Conservation (phyloP, 495 filamentous ascomycete species). For the Daldinia loculata region DNA sequence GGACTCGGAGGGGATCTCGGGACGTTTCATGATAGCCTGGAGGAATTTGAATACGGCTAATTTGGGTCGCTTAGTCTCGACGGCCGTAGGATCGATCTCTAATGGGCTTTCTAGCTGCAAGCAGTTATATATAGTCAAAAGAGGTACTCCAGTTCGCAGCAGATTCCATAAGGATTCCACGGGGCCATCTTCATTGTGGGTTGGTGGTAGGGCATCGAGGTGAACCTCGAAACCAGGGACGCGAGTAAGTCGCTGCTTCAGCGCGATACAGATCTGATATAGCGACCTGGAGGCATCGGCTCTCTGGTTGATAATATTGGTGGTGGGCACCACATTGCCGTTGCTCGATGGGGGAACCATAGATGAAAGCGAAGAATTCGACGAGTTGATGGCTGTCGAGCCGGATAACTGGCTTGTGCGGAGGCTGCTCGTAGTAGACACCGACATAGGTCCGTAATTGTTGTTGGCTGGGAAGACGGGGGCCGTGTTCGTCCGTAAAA, state of each 20-base stretch:
- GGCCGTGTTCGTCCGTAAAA: slow-evolving; percentile 62
- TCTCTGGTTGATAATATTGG: slow-evolving; percentile 93
- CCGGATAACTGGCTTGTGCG: slow-evolving; percentile 64
- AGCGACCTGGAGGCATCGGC: slow-evolving; percentile 88
- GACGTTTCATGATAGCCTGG: slow-evolving; percentile 65
- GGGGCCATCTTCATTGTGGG: slow-evolving; percentile 73
- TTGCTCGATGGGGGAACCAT: slow-evolving; percentile 56
- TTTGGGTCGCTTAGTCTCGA: slow-evolving; percentile 72
- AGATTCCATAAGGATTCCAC: slow-evolving; percentile 92
- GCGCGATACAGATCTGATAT: slow-evolving; percentile 90
- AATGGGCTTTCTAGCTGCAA: slow-evolving; percentile 72
- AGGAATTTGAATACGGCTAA: slow-evolving; percentile 65
- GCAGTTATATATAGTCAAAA: slow-evolving; percentile 89
- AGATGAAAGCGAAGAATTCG: slow-evolving; percentile 59
- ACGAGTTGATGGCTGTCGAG: slow-evolving; percentile 58
- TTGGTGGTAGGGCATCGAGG: slow-evolving; percentile 58
- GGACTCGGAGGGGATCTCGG: slow-evolving; percentile 81
- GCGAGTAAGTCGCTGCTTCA: slow-evolving; percentile 79
- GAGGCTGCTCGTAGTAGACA: slow-evolving; percentile 55
- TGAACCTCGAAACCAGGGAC: slow-evolving; percentile 84
- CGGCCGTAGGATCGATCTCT: slow-evolving; percentile 62
- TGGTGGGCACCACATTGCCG: slow-evolving; percentile 72
- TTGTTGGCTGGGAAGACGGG: slow-evolving; percentile 54
- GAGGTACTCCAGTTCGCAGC: slow-evolving; percentile 81
- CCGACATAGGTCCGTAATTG: slow-evolving; percentile 50